phyloP scores from a whole-genome alignment of 352 stramenopile species.

The Thraustochytrium aureum region DNA sequence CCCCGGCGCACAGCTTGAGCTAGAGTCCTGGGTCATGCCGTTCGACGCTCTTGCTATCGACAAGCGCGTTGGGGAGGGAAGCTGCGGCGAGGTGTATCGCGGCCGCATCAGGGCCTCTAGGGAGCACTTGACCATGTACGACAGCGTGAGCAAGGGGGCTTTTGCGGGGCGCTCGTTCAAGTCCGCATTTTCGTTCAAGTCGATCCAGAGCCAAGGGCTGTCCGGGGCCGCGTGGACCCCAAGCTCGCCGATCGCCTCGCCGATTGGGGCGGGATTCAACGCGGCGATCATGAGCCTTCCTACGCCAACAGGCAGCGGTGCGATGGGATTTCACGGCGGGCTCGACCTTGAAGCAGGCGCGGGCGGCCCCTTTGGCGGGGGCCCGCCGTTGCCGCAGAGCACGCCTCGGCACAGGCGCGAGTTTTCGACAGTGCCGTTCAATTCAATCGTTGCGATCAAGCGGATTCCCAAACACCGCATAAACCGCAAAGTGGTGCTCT shows the following conservation, averaged over 20 bases:
- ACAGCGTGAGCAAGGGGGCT: not conserved
- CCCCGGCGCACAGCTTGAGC: slow-evolving; percentile 7
- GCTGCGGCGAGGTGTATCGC: slow-evolving; percentile 38
- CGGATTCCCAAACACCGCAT: slow-evolving; percentile 47
- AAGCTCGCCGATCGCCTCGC: not conserved
- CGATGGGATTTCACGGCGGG: too few species aligned
- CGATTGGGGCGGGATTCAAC: not conserved
- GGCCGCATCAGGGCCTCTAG: not conserved
- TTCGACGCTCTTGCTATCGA: slow-evolving; percentile 42
- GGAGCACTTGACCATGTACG: not conserved
- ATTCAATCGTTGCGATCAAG: slow-evolving; percentile 42
- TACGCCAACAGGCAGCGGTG: not conserved
- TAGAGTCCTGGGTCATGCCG: slow-evolving; percentile 39
- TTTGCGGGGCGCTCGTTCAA: not conserved
- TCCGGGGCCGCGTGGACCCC: not conserved
- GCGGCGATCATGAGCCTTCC: not conserved
- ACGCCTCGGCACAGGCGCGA: slow-evolving; percentile 16
- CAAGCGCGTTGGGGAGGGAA: slow-evolving; percentile 30
- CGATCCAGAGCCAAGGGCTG: not conserved
- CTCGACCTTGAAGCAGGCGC: too few species aligned
- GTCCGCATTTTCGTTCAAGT: too few species aligned
- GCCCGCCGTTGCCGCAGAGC: not conserved
- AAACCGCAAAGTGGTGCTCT: slow-evolving; percentile 46
- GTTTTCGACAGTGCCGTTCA: slow-evolving; percentile 26
- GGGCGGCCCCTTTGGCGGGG: not conserved